Evolutionary conservation across 176 grass and related monocot species (phyloP), one percentile per base, ranked within the genome.

Genomic region (Oryza australiensis): DNA sequence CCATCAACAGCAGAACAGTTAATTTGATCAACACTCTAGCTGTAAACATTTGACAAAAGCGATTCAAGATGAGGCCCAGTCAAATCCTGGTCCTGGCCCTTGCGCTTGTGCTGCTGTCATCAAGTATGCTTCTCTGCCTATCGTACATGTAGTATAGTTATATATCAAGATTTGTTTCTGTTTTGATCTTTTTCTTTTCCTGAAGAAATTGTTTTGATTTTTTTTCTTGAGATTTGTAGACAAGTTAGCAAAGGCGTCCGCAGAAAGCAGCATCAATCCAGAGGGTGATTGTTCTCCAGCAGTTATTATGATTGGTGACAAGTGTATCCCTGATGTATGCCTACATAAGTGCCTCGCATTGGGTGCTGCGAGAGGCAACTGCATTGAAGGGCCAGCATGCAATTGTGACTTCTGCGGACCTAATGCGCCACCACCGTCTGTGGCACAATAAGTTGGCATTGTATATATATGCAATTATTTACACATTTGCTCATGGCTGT

Each of bases 381-480:
- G 75, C 26, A 64, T 78, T 1, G 2, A 0, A 20, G 60, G 75
- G 37, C 60, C 75, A 1, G 60, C 60, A 22, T 78, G 75, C 37
- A 78, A 78, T 29, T 64, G 75, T 20, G 24, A 43, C 28, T 64
- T 77, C 3, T 77, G 57, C 33, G 74, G 74, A 42, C 74, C 57
- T 12, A 12, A 5, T 2, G 0, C 3, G 4, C 5, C 5, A 3
- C 1, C 22, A 3, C 22, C 33, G 13, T 34, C 22, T 16, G 5
- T 2, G 0, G 5, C 1, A 40, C 53, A 76, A 62, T 76, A 41
- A 35, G 49, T 62, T 38, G 10, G 9, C 60, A 64, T 14, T 26
- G 23, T 53, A 53, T 37, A 37, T 8, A 37, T 37, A 53, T 20
- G 49, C 10, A 40, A 0, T 40, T 40, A 40, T 40, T 9, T 40